These are phyloP conservation scores for Sextonia rubra DNA, from an alignment of 164 flowering plant genomes.

Conservation along the genomic window DNA sequence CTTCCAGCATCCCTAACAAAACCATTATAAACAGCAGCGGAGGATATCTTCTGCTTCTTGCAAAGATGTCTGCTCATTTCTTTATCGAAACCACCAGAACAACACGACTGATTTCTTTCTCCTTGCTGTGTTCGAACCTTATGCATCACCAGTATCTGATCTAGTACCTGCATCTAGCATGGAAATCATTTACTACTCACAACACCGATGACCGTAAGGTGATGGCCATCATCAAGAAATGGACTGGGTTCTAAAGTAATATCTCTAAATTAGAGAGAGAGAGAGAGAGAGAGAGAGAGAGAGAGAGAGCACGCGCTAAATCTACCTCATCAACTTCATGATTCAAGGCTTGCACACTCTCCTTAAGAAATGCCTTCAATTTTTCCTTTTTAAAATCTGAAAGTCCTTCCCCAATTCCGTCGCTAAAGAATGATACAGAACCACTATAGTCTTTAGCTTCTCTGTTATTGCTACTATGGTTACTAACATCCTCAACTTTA, in stretches of 20 bases:
- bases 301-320: neutral
- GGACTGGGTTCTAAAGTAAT: neutral
- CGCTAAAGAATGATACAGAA: constrained; percentile 29
- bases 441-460: constrained; percentile 8
- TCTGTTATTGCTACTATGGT: constrained; percentile 4
- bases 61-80: constrained; percentile 15
- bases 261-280: too few relatives aligned
- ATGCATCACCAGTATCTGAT: constrained; percentile 33
- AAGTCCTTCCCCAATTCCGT: constrained; percentile 36
- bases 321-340: constrained; percentile 74
- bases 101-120: constrained; percentile 17
- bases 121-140: constrained; percentile 24
- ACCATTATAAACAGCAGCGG: constrained; percentile 20
- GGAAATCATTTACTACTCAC: neutral
- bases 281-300: constrained; percentile 1
- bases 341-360: constrained; percentile 38
- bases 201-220: neutral
- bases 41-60: constrained; percentile 39
- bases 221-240: neutral
- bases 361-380: constrained; percentile 42
- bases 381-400: constrained; percentile 42
- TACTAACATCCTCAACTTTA: constrained; percentile 4
- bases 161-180: constrained; percentile 41
- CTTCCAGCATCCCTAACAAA: constrained; percentile 10
- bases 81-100: constrained; percentile 15